Percentiles rank a stretch among this genome's conserved stretches.
Evolutionary conservation across 2,329 filamentous ascomycete species (phyloP).

Genomic region (Pseudogymnoascus pannorum): DNA sequence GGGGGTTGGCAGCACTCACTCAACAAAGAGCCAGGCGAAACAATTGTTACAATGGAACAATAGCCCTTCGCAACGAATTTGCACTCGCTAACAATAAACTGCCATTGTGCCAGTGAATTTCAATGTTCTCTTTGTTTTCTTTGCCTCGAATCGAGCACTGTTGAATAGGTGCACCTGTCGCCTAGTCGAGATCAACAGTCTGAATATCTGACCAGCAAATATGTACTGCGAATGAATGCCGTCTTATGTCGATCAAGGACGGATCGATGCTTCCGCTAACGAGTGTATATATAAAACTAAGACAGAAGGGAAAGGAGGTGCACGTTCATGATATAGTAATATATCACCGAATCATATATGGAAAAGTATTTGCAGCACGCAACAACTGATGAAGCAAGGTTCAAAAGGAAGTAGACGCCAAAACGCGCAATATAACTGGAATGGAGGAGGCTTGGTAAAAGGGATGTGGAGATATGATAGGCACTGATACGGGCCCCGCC

Average conservation of each 20-base stretch:
- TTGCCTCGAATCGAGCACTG: neutral
- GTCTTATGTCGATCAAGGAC: neutral
- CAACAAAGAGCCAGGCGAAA: neutral
- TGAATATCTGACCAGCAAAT: neutral
- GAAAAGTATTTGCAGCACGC: neutral
- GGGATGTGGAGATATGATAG: neutral
- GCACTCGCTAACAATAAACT: neutral
- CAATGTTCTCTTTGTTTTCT: neutral
- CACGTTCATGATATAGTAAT: neutral
- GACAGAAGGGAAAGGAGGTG: neutral
- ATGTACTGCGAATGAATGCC: neutral
- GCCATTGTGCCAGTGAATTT: neutral
- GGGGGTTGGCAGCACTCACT: neutral
- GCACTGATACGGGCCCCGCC: neutral
- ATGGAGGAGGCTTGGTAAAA: neutral
- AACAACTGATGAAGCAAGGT: neutral
- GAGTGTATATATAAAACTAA: neutral
- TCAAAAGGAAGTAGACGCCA: neutral
- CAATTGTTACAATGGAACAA: neutral
- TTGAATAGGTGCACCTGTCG: constrained; percentile 1
- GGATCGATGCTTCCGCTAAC: neutral
- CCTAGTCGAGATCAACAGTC: neutral
- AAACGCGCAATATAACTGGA: neutral
- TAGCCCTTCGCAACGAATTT: neutral
- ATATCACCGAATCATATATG: neutral